Evolutionary conservation across 73 alveolate genomes (phyloP).

Genomic region (Effrenium voratum): DNA sequence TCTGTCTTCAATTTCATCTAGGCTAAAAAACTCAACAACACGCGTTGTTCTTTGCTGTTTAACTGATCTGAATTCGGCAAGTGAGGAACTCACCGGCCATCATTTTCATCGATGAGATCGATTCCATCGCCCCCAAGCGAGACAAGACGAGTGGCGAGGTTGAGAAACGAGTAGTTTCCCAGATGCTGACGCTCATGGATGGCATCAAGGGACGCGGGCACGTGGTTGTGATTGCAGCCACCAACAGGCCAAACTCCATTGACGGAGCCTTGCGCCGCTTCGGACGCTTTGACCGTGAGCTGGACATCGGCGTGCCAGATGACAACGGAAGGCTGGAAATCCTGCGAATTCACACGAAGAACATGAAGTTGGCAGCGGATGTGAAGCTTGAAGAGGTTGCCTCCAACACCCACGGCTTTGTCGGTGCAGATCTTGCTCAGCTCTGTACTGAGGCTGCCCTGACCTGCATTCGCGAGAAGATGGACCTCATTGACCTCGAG

Average conservation of each 20-base stretch:
- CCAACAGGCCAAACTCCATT: constrained; percentile 99
- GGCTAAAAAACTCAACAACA: too few species aligned
- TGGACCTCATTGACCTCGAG: constrained; percentile 98
- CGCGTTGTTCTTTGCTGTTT: too few species aligned
- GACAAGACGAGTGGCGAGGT: constrained; percentile 99
- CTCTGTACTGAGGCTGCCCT: constrained; percentile 98
- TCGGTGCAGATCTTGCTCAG: constrained; percentile 97
- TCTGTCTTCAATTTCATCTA: neutral
- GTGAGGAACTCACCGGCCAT: constrained; percentile 98
- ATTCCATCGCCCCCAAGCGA: constrained; percentile 99
- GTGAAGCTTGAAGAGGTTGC: constrained; percentile 98
- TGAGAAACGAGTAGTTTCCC: constrained; percentile 99
- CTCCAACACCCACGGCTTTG: constrained; percentile 97
- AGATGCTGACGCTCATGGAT: constrained; percentile 97
- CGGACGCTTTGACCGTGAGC: constrained; percentile 99
- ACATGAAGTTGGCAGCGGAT: constrained; percentile 98
- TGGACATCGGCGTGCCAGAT: constrained; percentile 99
- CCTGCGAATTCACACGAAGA: constrained; percentile 97
- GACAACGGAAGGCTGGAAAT: constrained; percentile 97
- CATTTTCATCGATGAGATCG: constrained; percentile 99
- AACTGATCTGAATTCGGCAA: neutral
- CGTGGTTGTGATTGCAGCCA: constrained; percentile 99
- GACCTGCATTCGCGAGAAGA: constrained; percentile 98
- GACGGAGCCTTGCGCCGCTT: constrained; percentile 99
- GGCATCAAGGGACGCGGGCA: constrained; percentile 56